A percentile compares a stretch with the other conserved stretches of the same genome.
phyloP scores from a whole-genome alignment of 495 filamentous ascomycete genomes.

The Rusavskia elegans region DNA sequence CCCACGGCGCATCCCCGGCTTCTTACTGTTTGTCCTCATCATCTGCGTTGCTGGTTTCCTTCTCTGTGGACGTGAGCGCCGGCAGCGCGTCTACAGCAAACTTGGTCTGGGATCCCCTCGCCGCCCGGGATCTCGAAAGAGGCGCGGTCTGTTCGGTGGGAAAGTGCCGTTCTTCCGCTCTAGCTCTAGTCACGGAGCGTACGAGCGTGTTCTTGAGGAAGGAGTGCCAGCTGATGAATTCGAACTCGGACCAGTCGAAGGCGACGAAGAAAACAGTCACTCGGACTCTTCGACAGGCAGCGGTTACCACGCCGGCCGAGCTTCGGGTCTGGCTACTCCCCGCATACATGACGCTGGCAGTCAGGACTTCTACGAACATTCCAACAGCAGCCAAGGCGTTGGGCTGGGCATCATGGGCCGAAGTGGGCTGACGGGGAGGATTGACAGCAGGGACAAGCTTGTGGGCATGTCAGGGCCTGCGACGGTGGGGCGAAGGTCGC shows the following conservation, averaged over 20 bases:
- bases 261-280: constrained; percentile 40
- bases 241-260: constrained; percentile 41
- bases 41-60: constrained; percentile 50
- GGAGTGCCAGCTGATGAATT: constrained; percentile 41
- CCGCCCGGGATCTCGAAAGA: constrained; percentile 33
- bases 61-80: constrained; percentile 53
- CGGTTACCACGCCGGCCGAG: constrained; percentile 30
- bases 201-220: constrained; percentile 78
- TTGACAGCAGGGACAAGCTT: constrained; percentile 8
- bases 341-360: constrained; percentile 1
- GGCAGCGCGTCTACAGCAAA: constrained; percentile 46
- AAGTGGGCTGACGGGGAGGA: constrained; percentile 8
- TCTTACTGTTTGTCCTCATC: constrained; percentile 60
- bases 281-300: constrained; percentile 25
- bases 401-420: constrained; percentile 11
- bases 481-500: constrained; percentile 1
- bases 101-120: constrained; percentile 29
- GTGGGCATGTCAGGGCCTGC: constrained; percentile 1
- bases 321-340: constrained; percentile 47
- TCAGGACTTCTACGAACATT: constrained; percentile 22
- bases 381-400: constrained; percentile 9
- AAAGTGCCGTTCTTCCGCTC: constrained; percentile 41
- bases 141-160: constrained; percentile 38
- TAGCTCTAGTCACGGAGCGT: constrained; percentile 27
- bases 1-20: constrained; percentile 52